These are phyloP conservation scores for Candida odintsovae DNA, from an alignment of 805 yeast genomes.

Conservation along the genomic window DNA sequence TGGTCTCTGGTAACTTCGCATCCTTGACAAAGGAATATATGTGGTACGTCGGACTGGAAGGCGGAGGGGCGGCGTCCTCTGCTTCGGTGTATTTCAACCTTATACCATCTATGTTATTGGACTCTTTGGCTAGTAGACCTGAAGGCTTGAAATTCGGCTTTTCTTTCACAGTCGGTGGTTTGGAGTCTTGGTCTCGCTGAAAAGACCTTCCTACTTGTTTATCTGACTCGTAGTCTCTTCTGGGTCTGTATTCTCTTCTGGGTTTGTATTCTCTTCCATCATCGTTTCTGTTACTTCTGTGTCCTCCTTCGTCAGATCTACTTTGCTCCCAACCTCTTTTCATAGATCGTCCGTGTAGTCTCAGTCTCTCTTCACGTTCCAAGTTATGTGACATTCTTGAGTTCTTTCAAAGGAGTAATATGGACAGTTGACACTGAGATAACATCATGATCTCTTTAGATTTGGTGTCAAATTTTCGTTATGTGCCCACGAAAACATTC, in stretches of 20 bases:
- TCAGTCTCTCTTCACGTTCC: neutral
- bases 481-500: neutral
- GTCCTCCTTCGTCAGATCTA: neutral
- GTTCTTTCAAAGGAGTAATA: no score
- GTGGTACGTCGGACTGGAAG: slow-evolving; percentile 21
- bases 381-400: neutral
- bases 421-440: no score
- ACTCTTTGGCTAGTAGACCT: slow-evolving; percentile 37
- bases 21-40: slow-evolving; percentile 26
- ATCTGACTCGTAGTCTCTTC: neutral
- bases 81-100: slow-evolving; percentile 36
- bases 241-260: neutral
- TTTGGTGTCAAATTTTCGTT: no score
- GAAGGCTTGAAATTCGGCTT: slow-evolving; percentile 35
- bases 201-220: neutral
- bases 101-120: slow-evolving; percentile 29
- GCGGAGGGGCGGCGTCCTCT: slow-evolving; percentile 26
- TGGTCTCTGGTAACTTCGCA: slow-evolving; percentile 20
- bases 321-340: neutral
- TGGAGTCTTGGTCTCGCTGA: neutral
- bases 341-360: neutral
- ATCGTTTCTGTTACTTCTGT: neutral
- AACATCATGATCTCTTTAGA: no score
- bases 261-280: neutral
- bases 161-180: slow-evolving; percentile 6